A percentile compares a stretch with the other conserved stretches of the same genome.
Evolutionary conservation across 345 rosid genomes (phyloP).

Genomic region (Lepidium didymum): DNA sequence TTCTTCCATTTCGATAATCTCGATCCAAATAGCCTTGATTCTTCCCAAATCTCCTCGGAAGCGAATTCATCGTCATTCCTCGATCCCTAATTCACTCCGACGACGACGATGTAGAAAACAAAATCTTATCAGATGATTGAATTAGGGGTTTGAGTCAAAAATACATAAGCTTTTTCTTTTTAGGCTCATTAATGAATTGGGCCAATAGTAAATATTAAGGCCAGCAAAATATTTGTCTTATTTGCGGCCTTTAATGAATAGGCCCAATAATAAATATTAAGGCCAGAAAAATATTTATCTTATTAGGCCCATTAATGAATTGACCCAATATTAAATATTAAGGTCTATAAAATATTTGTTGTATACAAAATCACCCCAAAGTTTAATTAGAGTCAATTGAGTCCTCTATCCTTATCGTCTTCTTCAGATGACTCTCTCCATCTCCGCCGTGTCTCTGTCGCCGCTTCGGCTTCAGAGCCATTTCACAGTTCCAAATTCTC

Average conservation of each 20-base stretch:
- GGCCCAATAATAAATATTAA: not conserved
- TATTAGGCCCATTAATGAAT: not conserved
- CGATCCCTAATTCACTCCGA: not conserved
- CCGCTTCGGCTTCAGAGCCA: conserved; percentile 3
- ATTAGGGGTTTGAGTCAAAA: conserved; percentile 12
- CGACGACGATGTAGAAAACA: not conserved
- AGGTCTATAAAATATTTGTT: not conserved
- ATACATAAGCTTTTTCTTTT: too few species aligned
- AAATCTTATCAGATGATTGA: not conserved
- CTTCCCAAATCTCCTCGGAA: conserved; percentile 57
- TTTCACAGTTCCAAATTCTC: not conserved
- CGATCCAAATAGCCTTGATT: conserved; percentile 41
- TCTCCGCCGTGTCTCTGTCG: conserved; percentile 19
- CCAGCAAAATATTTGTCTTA: not conserved
- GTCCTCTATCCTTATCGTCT: conserved; percentile 19
- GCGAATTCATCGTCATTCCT: conserved; percentile 32
- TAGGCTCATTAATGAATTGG: too few species aligned
- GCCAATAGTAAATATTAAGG: not conserved
- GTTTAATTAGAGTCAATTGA: conserved; percentile 11
- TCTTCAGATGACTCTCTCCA: conserved; percentile 21
- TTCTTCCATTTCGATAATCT: conserved; percentile 38
- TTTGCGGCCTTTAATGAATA: not conserved
- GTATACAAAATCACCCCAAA: conserved; percentile 9
- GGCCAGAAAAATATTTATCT: not conserved
- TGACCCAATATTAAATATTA: not conserved